These are phyloP conservation scores for Syzygium grande DNA, from an alignment of 345 rosid genomes.

Conservation along the genomic window DNA sequence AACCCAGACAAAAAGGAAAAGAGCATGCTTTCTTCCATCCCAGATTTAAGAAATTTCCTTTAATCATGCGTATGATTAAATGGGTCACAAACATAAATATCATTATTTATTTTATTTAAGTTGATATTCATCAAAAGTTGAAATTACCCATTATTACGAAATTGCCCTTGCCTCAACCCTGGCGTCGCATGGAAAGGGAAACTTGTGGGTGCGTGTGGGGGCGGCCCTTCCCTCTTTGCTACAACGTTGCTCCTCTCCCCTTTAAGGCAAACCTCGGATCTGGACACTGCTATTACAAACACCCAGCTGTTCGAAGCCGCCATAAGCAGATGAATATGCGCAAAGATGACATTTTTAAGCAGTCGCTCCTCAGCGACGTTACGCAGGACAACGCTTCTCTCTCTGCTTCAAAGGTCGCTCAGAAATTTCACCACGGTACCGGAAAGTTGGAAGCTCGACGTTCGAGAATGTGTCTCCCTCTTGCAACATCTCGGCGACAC, in stretches of 20 bases:
- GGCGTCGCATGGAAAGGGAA: background rate
- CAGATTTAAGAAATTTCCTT: no score
- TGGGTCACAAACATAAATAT: background rate
- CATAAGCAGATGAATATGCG: background rate
- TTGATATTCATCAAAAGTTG: background rate
- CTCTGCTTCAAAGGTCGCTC: background rate
- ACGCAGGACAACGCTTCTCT: background rate
- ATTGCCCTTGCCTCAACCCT: background rate
- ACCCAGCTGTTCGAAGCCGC: background rate
- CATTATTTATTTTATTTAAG: background rate
- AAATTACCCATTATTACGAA: background rate
- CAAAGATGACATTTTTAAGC: background rate
- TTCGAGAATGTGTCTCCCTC: background rate
- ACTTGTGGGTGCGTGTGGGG: background rate
- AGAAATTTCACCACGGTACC: background rate
- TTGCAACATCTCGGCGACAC: constrained; percentile 1
- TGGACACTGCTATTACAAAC: background rate
- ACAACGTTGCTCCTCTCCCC: background rate
- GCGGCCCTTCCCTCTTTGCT: background rate
- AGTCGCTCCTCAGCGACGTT: background rate
- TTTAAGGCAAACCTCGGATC: background rate
- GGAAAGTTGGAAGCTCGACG: background rate
- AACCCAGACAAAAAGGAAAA: no score
- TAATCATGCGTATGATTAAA: background rate
- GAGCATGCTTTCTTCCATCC: no score